Percentiles rank a stretch among this genome's conserved stretches.
These are phyloP conservation scores for Solanum corneliomulleri DNA, from an alignment of 257 asterid species.

Conservation along the genomic window DNA sequence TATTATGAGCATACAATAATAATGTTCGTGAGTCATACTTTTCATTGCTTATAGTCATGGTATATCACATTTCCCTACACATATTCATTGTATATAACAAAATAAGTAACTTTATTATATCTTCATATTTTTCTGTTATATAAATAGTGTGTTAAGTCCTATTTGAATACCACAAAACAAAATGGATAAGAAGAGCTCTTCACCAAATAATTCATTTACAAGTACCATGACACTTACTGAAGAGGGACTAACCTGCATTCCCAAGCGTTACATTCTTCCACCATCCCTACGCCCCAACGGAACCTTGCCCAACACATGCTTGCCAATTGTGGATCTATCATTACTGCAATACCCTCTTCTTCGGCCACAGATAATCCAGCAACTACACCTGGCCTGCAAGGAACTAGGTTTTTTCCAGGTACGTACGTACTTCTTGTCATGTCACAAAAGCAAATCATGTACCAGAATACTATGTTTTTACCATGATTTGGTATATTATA, in stretches of 20 bases:
- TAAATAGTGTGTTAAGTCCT: neutral
- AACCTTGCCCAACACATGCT: constrained; percentile 6
- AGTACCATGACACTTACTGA: constrained; percentile 25
- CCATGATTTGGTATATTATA: neutral
- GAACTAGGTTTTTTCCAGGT: constrained; percentile 46
- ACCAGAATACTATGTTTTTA: neutral
- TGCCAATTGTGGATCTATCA: constrained; percentile 40
- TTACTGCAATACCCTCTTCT: constrained; percentile 12
- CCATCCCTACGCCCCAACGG: constrained; percentile 28
- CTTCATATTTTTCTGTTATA: neutral
- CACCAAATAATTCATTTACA: constrained; percentile 13
- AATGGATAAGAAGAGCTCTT: neutral
- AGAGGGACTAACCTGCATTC: constrained; percentile 26
- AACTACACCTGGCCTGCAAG: constrained; percentile 31
- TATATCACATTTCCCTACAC: neutral
- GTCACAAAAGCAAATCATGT: neutral
- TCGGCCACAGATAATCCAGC: constrained; percentile 12
- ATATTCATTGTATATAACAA: neutral
- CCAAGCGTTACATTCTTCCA: constrained; percentile 30
- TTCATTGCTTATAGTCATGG: neutral
- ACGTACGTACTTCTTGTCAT: neutral
- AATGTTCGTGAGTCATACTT: neutral
- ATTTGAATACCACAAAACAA: neutral
- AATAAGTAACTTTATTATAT: neutral
- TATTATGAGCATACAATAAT: neutral